Percentiles rank a stretch among this genome's conserved stretches.
Conservation (phyloP, 1,284 basidiomycete genomes). For the Rugosomyces carneus region DNA sequence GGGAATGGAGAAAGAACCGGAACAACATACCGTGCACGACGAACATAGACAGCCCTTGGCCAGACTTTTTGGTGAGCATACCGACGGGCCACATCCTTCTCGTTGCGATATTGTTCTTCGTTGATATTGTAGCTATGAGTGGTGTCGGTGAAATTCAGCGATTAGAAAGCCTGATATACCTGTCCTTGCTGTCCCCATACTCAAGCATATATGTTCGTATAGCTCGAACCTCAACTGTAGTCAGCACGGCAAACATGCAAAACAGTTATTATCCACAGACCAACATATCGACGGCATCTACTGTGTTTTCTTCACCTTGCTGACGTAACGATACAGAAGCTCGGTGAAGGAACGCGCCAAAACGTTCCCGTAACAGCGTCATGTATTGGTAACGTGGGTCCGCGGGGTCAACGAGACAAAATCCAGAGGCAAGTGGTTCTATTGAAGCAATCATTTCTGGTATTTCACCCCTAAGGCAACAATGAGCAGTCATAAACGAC, state of each 20-base stretch:
- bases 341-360: constrained; percentile 66
- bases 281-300: constrained; percentile 75
- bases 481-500: constrained; percentile 10
- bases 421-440: constrained; percentile 55
- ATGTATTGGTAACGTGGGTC: constrained; percentile 71
- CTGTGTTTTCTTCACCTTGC: constrained; percentile 82
- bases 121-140: constrained; percentile 49
- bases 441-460: constrained; percentile 68
- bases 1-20: background rate
- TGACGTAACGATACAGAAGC: constrained; percentile 64
- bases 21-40: constrained; percentile 49
- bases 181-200: constrained; percentile 65
- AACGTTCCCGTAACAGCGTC: constrained; percentile 51
- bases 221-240: constrained; percentile 43
- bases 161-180: constrained; percentile 25
- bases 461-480: constrained; percentile 46
- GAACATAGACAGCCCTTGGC: constrained; percentile 63
- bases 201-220: constrained; percentile 64
- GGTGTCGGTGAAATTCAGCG: background rate
- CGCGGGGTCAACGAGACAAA: constrained; percentile 60
- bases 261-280: constrained; percentile 33
- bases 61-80: constrained; percentile 66
- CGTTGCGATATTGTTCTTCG: constrained; percentile 53
- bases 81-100: constrained; percentile 57
- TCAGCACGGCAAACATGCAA: background rate